Evolutionary conservation across 169 alveolate species (phyloP).

Genomic region (Plasmodium relictum): DNA sequence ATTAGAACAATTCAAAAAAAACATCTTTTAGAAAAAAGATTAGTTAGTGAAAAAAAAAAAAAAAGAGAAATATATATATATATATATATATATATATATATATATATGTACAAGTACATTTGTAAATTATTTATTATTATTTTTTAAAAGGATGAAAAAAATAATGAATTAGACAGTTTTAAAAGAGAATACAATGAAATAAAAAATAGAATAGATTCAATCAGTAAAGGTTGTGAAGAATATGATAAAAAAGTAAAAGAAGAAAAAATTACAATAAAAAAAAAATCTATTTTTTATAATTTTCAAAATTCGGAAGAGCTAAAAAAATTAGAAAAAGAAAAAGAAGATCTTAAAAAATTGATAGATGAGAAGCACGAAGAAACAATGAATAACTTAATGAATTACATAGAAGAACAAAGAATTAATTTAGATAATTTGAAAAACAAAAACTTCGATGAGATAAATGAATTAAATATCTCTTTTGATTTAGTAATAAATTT

Average conservation of each 20-base stretch:
- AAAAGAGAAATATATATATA: constrained; percentile 6
- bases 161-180: constrained; percentile 31
- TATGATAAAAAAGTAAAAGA: constrained; percentile 41
- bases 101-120: not conserved
- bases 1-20: constrained; percentile 58
- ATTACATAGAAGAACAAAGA: constrained; percentile 38
- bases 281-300: constrained; percentile 57
- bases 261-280: constrained; percentile 25
- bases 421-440: constrained; percentile 34
- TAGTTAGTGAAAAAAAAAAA: constrained; percentile 39
- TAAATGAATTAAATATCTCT: constrained; percentile 39
- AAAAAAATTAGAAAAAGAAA: constrained; percentile 56
- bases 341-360: constrained; percentile 30
- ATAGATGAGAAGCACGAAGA: constrained; percentile 54
- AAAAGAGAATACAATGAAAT: constrained; percentile 57
- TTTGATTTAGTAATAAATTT: constrained; percentile 29
- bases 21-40: constrained; percentile 35
- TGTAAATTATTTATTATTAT: not conserved
- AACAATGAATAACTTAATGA: constrained; percentile 44
- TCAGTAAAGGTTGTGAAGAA: constrained; percentile 49
- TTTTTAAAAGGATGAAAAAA: constrained; percentile 49
- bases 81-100: not conserved
- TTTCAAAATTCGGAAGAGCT: constrained; percentile 63
- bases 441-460: constrained; percentile 46
- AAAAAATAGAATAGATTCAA: constrained; percentile 40